Conservation (phyloP, 306 rosid genomes). For the Astragalus glycyphyllos region DNA sequence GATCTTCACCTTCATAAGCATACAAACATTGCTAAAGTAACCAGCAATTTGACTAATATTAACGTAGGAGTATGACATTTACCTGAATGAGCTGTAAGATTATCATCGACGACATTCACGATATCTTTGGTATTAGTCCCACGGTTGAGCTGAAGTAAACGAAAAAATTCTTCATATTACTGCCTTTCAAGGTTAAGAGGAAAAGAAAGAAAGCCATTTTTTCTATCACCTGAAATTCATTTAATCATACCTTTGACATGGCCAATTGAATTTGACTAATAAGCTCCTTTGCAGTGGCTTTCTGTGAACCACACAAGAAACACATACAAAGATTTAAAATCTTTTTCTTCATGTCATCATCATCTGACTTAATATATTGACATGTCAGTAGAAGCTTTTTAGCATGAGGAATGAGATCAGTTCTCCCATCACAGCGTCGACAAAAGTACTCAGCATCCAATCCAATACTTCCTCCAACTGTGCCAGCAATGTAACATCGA, state of each 20-base stretch:
- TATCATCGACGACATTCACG: conserved; percentile 51
- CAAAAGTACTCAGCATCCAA: conserved; percentile 76
- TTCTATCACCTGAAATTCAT: conserved; percentile 21
- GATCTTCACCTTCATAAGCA: too few species aligned
- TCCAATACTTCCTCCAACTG: conserved; percentile 78
- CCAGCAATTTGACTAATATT: conserved; percentile 11
- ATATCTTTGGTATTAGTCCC: conserved; percentile 59
- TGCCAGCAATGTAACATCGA: conserved; percentile 68
- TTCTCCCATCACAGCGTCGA: conserved; percentile 76
- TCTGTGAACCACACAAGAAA: conserved; percentile 66
- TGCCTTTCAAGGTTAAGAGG: conserved; percentile 36
- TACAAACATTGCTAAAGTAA: not conserved
- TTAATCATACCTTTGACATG: conserved; percentile 61
- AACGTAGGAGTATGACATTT: conserved; percentile 7
- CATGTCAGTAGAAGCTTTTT: conserved; percentile 53
- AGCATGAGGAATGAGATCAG: conserved; percentile 68
- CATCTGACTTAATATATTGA: conserved; percentile 56
- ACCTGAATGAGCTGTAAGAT: conserved; percentile 45
- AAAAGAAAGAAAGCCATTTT: conserved; percentile 40
- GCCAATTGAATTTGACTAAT: conserved; percentile 50
- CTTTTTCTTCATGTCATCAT: conserved; percentile 44
- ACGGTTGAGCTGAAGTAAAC: conserved; percentile 58
- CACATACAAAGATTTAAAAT: conserved; percentile 57
- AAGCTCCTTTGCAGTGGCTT: conserved; percentile 59
- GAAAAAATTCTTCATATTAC: conserved; percentile 46